phyloP scores from a whole-genome alignment of 306 rosid genomes.

The Cicer bijugum region DNA sequence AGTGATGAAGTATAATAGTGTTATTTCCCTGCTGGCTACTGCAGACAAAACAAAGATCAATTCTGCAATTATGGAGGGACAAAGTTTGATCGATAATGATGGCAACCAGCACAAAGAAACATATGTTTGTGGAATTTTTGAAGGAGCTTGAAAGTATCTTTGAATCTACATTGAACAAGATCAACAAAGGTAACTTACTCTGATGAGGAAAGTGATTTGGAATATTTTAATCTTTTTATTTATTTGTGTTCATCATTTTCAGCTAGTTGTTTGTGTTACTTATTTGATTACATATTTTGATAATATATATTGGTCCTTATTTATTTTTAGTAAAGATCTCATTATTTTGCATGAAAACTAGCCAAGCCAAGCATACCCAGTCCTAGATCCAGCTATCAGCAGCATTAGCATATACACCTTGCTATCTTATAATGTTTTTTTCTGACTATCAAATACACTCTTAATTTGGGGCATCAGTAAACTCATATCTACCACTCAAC shows the following conservation, averaged over 20 bases:
- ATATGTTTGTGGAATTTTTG: not conserved
- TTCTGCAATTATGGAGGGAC: not conserved
- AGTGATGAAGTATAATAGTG: not conserved
- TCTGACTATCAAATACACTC: too few species aligned
- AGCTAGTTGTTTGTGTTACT: not conserved
- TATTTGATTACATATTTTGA: not conserved
- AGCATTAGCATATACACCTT: too few species aligned
- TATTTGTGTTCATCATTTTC: not conserved
- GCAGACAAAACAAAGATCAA: not conserved
- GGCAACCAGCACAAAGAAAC: not conserved
- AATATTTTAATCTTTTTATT: not conserved
- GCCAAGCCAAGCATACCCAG: too few species aligned
- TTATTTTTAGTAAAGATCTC: too few species aligned
- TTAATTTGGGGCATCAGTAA: not conserved
- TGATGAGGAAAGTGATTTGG: not conserved
- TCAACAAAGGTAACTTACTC: not conserved
- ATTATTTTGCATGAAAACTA: too few species aligned
- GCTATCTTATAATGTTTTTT: too few species aligned
- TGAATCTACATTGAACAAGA: not conserved
- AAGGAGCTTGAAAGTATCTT: not conserved
- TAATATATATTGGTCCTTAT: not conserved
- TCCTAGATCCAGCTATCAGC: too few species aligned
- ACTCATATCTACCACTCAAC: conserved; percentile 27
- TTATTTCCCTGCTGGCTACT: not conserved
- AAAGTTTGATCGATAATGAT: not conserved